Conservation (phyloP, 2,329 filamentous ascomycete species). For the Leptographium flavum region DNA sequence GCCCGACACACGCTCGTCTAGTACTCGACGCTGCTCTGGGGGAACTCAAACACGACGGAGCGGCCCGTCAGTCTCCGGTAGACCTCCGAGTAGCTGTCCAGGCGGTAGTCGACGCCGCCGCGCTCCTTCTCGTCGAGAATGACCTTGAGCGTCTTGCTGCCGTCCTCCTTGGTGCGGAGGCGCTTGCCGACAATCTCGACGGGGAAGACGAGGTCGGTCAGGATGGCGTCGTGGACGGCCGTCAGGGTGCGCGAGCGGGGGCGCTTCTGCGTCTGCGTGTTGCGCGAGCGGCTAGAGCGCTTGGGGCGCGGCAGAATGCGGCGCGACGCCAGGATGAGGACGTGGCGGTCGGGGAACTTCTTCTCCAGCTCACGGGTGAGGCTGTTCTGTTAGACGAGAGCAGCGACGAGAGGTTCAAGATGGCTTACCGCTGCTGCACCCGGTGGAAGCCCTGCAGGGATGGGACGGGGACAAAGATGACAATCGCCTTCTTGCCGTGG, state of each 20-base stretch:
- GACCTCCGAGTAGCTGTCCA: constrained; percentile 99
- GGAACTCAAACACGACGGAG: constrained; percentile 97
- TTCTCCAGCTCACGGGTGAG: constrained; percentile 99
- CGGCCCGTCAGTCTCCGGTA: constrained; percentile 97
- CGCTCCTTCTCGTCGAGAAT: constrained; percentile 99
- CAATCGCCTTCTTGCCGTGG: constrained; percentile 99
- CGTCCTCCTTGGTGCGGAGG: constrained; percentile 96
- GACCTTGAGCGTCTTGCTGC: constrained; percentile 96
- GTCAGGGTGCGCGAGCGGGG: constrained; percentile 95
- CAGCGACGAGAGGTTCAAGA: not conserved
- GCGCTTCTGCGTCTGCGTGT: constrained; percentile 96
- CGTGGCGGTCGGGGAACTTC: constrained; percentile 99
- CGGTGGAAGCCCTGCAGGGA: constrained; percentile 98
- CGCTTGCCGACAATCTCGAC: constrained; percentile 99
- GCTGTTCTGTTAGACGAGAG: constrained; percentile 31
- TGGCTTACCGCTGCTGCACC: constrained; percentile 98
- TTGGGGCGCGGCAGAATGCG: constrained; percentile 97
- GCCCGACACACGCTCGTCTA: constrained; percentile 32
- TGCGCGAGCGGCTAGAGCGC: constrained; percentile 92
- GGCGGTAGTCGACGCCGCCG: constrained; percentile 96
- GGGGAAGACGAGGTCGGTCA: constrained; percentile 95
- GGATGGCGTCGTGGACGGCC: constrained; percentile 96
- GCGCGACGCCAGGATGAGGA: constrained; percentile 96
- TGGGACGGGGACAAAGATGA: constrained; percentile 99
- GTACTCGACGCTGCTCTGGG: constrained; percentile 69